Evolutionary conservation across 306 rosid genomes (phyloP).

Genomic region (Lotus japonicus): DNA sequence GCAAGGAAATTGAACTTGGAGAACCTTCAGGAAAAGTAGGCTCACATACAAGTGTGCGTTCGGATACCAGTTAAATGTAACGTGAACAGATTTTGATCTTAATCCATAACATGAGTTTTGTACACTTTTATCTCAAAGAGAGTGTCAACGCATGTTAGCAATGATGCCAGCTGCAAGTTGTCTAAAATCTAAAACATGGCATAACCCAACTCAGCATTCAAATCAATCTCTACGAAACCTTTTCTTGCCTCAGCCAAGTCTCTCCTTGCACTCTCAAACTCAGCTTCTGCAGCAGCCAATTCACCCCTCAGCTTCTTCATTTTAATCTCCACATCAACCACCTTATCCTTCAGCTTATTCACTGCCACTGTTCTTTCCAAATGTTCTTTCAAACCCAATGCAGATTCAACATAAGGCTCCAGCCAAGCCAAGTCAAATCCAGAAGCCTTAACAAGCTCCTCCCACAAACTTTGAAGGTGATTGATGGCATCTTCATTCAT

Average conservation of each 20-base stretch:
- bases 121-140: too few species aligned
- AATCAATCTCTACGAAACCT: constrained; percentile 15
- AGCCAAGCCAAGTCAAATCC: constrained; percentile 30
- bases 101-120: too few species aligned
- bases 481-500: constrained; percentile 25
- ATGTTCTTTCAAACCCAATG: not conserved
- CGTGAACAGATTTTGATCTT: too few species aligned
- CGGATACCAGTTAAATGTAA: too few species aligned
- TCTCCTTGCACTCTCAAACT: constrained; percentile 11
- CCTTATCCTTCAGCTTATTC: not conserved
- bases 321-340: constrained; percentile 7
- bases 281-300: constrained; percentile 16
- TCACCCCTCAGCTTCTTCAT: constrained; percentile 24
- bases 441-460: constrained; percentile 22
- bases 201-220: constrained; percentile 27
- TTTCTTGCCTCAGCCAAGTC: constrained; percentile 7
- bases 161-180: too few species aligned
- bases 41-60: not conserved
- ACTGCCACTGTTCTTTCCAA: not conserved
- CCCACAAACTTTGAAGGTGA: constrained; percentile 18
- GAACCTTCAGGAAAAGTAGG: not conserved
- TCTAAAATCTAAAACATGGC: constrained; percentile 28
- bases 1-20: not conserved
- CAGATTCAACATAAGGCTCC: constrained; percentile 32
- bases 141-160: too few species aligned